Percentiles rank a stretch among this genome's conserved stretches.
phyloP scores from a whole-genome alignment of 176 grass and related monocot species.

The Carex scoparia region DNA sequence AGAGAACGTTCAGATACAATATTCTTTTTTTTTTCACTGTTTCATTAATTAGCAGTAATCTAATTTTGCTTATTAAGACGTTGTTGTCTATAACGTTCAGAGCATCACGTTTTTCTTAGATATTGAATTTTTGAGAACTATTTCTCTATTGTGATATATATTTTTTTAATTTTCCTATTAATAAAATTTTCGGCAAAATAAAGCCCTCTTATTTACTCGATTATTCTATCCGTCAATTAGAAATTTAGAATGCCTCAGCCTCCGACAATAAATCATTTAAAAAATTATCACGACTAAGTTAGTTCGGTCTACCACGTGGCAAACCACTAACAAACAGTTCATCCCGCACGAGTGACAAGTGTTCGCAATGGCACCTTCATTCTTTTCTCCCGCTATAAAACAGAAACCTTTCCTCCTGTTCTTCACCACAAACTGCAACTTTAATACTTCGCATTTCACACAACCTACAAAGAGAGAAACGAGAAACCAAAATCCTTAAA shows the following conservation, averaged over 20 bases:
- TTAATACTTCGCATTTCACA: not conserved
- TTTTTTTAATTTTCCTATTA: too few species aligned
- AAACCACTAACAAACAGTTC: not conserved
- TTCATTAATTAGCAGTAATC: too few species aligned
- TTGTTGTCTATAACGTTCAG: too few species aligned
- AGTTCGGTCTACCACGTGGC: not conserved
- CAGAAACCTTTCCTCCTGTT: not conserved
- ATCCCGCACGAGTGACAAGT: slow-evolving; percentile 8
- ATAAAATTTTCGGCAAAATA: too few species aligned
- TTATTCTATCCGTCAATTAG: not conserved
- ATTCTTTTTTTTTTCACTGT: too few species aligned
- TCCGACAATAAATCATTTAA: not conserved
- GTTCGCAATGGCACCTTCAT: not conserved
- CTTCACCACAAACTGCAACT: not conserved
- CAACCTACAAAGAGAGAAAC: not conserved
- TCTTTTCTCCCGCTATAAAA: slow-evolving; percentile 11
- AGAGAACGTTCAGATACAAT: too few species aligned
- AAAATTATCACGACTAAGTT: not conserved
- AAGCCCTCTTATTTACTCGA: not conserved
- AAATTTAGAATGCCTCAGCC: not conserved
- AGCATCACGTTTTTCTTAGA: too few species aligned
- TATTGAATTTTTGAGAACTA: too few species aligned
- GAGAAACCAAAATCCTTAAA: not conserved
- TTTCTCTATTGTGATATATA: too few species aligned
- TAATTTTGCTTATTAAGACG: too few species aligned